Percentiles rank a stretch among this genome's conserved stretches.
phyloP scores from a whole-genome alignment of 2,329 filamentous ascomycete species.

The Apiospora rasikravindrae region DNA sequence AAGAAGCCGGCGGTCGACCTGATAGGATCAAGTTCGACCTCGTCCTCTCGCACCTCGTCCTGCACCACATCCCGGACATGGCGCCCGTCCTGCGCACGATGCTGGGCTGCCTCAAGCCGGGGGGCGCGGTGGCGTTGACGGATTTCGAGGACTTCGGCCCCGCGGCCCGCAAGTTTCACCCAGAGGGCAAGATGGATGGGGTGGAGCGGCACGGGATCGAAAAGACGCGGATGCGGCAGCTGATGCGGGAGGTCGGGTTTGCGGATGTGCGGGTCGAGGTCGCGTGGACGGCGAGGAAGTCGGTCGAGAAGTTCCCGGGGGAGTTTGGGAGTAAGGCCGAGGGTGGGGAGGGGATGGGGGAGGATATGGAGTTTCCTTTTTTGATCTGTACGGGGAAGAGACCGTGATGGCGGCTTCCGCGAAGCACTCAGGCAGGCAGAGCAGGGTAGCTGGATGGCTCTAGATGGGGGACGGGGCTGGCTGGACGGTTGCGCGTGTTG shows the following conservation, averaged over 20 bases:
- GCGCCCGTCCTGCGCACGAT: conserved; percentile 36
- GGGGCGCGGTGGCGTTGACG: conserved; percentile 57
- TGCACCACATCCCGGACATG: conserved; percentile 20
- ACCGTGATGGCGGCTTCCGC: not conserved
- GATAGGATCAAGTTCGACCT: conserved; percentile 46
- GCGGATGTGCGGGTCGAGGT: conserved; percentile 12
- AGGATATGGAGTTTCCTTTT: conserved; percentile 16
- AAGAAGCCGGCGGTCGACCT: conserved; percentile 26
- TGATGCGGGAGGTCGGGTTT: conserved; percentile 16
- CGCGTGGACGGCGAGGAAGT: not conserved
- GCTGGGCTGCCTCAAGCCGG: conserved; percentile 50
- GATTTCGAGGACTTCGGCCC: conserved; percentile 64
- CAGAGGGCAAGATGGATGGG: conserved; percentile 54
- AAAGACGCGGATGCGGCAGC: not conserved
- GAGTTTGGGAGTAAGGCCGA: not conserved
- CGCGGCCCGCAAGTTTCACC: conserved; percentile 57
- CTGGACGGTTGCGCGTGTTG: not conserved
- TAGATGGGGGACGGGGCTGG: not conserved
- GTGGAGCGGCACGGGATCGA: conserved; percentile 61
- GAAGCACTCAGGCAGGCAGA: not conserved
- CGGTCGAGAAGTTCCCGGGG: conserved; percentile 7
- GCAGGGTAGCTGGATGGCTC: too few species aligned
- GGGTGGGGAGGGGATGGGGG: not conserved
- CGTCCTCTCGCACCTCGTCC: conserved; percentile 57
- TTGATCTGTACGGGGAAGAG: conserved; percentile 7